These are phyloP conservation scores for Rubia occidens DNA, from an alignment of 305 asterid genomes.

Conservation along the genomic window DNA sequence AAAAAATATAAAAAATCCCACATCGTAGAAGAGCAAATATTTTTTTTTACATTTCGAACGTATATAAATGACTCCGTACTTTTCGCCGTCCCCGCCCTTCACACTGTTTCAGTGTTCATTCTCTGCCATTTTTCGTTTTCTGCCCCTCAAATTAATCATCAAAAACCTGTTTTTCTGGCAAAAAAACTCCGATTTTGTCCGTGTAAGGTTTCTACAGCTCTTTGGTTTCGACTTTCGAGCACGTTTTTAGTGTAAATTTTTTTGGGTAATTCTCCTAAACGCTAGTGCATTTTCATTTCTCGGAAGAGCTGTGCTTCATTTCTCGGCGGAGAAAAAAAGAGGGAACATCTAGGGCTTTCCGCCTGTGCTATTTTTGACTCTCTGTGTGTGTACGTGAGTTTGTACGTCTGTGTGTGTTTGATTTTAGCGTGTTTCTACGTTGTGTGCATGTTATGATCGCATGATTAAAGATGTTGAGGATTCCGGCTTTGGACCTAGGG, in stretches of 20 bases:
- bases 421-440: background rate
- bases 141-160: background rate
- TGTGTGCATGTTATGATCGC: background rate
- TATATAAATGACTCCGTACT: background rate
- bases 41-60: no score
- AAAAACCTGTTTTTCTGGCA: background rate
- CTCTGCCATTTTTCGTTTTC: background rate
- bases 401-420: background rate
- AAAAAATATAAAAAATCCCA: background rate
- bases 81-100: background rate
- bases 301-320: background rate
- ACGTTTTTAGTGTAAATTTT: background rate
- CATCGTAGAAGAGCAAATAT: background rate
- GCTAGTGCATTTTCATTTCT: background rate
- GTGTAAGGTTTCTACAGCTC: background rate
- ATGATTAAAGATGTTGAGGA: background rate
- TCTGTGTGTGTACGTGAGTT: no score
- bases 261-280: background rate
- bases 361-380: background rate
- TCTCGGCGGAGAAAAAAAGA: background rate
- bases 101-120: background rate
- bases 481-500: background rate
- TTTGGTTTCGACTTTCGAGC: background rate
- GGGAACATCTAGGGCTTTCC: background rate
- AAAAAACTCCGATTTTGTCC: background rate